phyloP scores from a whole-genome alignment of 139 green algal genomes.

The Asterochloris sp. region DNA sequence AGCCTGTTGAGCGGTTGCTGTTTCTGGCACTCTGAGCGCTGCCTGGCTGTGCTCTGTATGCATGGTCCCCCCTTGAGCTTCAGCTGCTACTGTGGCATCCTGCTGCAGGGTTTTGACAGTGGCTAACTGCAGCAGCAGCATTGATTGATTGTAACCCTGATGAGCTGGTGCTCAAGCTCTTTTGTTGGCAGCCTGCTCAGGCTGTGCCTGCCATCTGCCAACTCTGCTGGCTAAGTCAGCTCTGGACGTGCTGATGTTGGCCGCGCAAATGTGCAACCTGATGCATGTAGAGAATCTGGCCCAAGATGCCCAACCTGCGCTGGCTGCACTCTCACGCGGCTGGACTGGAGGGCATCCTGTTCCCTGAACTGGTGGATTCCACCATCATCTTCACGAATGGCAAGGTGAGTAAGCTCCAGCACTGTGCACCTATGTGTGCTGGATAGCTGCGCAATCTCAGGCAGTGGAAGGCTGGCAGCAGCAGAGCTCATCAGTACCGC shows the following conservation, averaged over 20 bases:
- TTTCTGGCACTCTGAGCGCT: background rate
- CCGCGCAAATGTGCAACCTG: background rate
- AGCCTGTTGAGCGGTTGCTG: background rate
- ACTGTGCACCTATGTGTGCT: background rate
- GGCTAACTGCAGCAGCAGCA: background rate
- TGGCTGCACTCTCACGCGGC: conserved; percentile 72
- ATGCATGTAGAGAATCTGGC: conserved; percentile 45
- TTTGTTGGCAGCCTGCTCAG: background rate
- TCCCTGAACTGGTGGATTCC: conserved; percentile 54
- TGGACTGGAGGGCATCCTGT: conserved; percentile 72
- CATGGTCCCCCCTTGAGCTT: background rate
- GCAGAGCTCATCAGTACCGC: too few species aligned
- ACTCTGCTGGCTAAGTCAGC: background rate
- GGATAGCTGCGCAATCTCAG: too few species aligned
- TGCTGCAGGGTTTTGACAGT: background rate
- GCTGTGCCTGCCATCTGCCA: background rate
- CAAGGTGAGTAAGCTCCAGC: conserved; percentile 21
- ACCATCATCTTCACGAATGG: conserved; percentile 70
- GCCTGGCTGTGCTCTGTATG: background rate
- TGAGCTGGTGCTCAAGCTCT: background rate
- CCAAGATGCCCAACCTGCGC: conserved; percentile 37
- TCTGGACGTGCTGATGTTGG: background rate
- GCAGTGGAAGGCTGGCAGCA: too few species aligned
- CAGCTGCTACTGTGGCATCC: background rate
- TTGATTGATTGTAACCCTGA: too few species aligned